Conservation (phyloP, 2,329 filamentous ascomycete species). For the Apiospora pterosperma region DNA sequence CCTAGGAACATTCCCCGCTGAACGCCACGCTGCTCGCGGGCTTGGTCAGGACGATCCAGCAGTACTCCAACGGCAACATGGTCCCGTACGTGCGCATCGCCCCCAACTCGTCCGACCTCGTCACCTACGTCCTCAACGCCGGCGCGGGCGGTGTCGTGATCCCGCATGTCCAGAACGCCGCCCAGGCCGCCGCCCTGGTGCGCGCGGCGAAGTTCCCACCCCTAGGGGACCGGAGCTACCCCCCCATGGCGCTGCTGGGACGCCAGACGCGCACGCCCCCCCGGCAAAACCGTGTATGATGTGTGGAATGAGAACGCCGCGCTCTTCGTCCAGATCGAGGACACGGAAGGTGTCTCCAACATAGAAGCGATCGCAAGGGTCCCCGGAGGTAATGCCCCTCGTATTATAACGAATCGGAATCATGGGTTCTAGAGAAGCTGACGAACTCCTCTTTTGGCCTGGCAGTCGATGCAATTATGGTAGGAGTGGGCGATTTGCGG, state of each 20-base stretch:
- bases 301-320: no score
- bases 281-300: no score
- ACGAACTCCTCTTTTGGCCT: not conserved
- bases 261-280: no score
- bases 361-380: no score
- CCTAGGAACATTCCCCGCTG: not conserved
- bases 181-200: not conserved
- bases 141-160: not conserved
- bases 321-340: no score
- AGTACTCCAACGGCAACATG: not conserved
- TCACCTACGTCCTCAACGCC: not conserved
- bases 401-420: not conserved
- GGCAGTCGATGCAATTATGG: not conserved
- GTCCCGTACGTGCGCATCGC: not conserved
- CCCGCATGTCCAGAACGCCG: not conserved
- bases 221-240: not conserved
- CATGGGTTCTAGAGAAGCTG: not conserved
- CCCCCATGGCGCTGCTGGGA: not conserved
- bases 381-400: not conserved
- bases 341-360: no score
- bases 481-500: not conserved
- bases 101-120: not conserved
- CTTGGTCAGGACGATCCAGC: not conserved
- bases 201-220: not conserved
- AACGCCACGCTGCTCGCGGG: not conserved